Base-by-base conservation (phyloP, 1,284 basidiomycete species). In the Filobasidium uniguttulatum region DNA sequence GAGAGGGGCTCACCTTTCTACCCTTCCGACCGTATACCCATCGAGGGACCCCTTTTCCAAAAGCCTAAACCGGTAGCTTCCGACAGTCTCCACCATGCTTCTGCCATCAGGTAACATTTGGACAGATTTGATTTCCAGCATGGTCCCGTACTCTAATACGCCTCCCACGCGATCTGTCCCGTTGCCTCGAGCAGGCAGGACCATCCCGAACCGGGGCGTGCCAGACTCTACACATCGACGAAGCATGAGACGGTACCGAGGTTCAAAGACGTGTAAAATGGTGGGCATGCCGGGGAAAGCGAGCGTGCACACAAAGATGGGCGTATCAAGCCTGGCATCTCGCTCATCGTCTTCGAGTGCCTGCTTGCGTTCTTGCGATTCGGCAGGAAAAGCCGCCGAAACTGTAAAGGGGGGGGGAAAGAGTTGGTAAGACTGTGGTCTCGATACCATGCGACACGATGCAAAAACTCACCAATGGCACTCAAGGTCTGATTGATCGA, bases 201-300 rank as follows among this genome's bases (percentile, higher is more conserved):
- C 78, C 85, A 96, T 94, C 19, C 91, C 91, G 65, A 97, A 94
- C 20, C 74, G 72, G 12, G 84, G 85, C 23, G 71, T 73, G 4
- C 78, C 73, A 12, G 76, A 79, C 58, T 86, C 82, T 47, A 96
- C 79, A 63, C 85, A 89, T 3, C 90, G 80, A 20, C 90, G 81
- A 49, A 96, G 81, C 90, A 96, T 93, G 33, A 96, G 76, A 10
- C 89, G 81, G 66, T 96, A 81, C 50, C 76, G 75, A 0, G 91
- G 90, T 66, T 97, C 91, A 62, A 87, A 94, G 60, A 96, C 82
- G 67, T 94, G 89, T 30, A 97, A 71, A 50, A 85, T 75, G 40
- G 84, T 90, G 17, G 88, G 88, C 74, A 90, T 81, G 47, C 81
- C 81, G 1, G 90, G 90, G 71, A 93, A 96, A 38, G 82, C 80